phyloP scores from a whole-genome alignment of 2,329 filamentous ascomycete species.

The Colletotrichum sp. region DNA sequence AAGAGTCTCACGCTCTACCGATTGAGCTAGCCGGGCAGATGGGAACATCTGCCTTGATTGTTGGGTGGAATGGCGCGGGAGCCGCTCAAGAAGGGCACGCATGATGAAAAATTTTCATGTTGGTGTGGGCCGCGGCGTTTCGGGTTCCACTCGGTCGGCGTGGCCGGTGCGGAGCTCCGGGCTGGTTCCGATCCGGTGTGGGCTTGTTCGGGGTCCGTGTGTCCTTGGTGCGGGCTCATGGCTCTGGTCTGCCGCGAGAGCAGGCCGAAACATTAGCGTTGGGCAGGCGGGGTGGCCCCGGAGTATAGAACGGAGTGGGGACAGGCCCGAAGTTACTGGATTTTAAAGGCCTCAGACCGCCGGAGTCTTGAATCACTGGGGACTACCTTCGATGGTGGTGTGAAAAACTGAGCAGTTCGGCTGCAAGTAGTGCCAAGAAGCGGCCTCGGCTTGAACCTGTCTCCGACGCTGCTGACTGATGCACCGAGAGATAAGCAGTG shows the following conservation, averaged over 20 bases:
- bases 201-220: neutral
- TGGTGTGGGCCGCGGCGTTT: neutral
- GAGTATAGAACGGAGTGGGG: neutral
- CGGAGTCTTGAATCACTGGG: neutral
- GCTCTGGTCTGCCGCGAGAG: neutral
- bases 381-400: neutral
- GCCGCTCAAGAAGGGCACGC: neutral
- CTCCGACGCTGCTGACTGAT: neutral
- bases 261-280: neutral
- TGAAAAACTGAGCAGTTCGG: neutral
- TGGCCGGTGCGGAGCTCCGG: neutral
- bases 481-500: neutral
- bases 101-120: neutral
- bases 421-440: neutral
- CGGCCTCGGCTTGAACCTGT: neutral
- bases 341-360: neutral
- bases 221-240: neutral
- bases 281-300: neutral
- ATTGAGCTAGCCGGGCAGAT: conserved; percentile 67
- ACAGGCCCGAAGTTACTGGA: neutral
- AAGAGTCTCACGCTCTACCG: conserved; percentile 78
- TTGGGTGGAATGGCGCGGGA: fast-evolving
- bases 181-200: neutral
- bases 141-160: neutral
- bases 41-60: conserved; percentile 17